A percentile compares a stretch with the other conserved stretches of the same genome.
These are phyloP conservation scores for Vitis cinerea DNA, from an alignment of 164 flowering plant species.

Conservation along the genomic window DNA sequence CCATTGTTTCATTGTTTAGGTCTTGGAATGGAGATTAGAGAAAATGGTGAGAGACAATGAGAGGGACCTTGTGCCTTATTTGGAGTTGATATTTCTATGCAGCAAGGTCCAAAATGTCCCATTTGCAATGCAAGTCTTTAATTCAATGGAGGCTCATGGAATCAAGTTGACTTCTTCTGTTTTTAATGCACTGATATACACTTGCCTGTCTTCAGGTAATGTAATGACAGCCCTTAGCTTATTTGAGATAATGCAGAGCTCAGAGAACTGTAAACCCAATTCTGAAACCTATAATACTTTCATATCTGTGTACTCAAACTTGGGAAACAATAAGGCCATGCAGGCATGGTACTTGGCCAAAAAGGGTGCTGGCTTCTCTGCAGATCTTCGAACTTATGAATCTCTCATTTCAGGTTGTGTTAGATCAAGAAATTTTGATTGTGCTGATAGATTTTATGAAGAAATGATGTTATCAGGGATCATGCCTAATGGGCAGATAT, in stretches of 20 bases:
- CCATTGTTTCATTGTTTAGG: constrained; percentile 26
- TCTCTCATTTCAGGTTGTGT: constrained; percentile 36
- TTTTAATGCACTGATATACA: constrained; percentile 45
- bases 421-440: constrained; percentile 28
- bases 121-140: constrained; percentile 38
- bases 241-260: constrained; percentile 54
- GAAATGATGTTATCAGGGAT: constrained; percentile 39
- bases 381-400: constrained; percentile 39
- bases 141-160: constrained; percentile 45
- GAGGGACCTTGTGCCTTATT: constrained; percentile 27
- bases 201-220: constrained; percentile 38
- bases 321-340: constrained; percentile 37
- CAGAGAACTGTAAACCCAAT: constrained; percentile 38
- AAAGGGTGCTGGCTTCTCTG: constrained; percentile 33
- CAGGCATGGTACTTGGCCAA: constrained; percentile 40
- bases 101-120: constrained; percentile 33
- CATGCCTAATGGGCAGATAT: constrained; percentile 27
- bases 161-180: constrained; percentile 33
- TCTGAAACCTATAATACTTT: constrained; percentile 43
- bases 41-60: constrained; percentile 35
- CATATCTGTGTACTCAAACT: constrained; percentile 36
- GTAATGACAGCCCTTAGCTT: constrained; percentile 43
- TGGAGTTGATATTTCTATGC: constrained; percentile 41
- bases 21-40: constrained; percentile 60
- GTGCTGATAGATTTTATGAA: constrained; percentile 35